Evolutionary conservation across 2,329 filamentous ascomycete genomes (phyloP), one percentile per base, ranked within the genome.

Genomic region (Talaromyces sp.): DNA sequence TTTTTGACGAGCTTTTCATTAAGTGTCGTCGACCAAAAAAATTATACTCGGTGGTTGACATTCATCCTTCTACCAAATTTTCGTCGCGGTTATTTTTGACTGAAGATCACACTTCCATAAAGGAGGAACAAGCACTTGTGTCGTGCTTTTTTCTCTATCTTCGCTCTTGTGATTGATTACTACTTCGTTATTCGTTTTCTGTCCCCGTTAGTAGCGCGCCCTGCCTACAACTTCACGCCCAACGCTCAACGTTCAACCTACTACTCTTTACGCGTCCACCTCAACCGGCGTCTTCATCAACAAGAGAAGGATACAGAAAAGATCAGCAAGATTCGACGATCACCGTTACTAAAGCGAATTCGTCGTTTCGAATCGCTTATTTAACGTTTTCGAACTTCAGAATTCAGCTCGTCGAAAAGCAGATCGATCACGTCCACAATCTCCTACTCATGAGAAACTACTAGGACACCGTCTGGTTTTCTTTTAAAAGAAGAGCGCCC

Each of bases 1-100:
- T 49, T 61, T 64, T 56, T 73, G 78, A 79, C 80, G 80, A 82
- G 79, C 80, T 82, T 82, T 82, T 82, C 77, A 81, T 79, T 82
- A 82, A 82, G 80, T 79, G 76, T 82, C 79, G 80, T 82, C 80
- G 74, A 61, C 33, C 52, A 35, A 56, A 56, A 56, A 56, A 37
- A 70, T 70, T 59, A 67, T 71, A 67, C 70, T 75, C 68, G 68
- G 66, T 67, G 61, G 37, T 61, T 56, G 27, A 47, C 13, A 39
- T 43, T 41, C 39, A 49, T 31, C 49, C 43, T 41, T 39, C 52
- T 27, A n/a, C 52, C 50, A 57, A 37, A 57, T 63, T 59, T 66
- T 66, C 64, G 61, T 63, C 61, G 64, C 59, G 62, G 58, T 67
- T 59, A 41, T 69, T 66, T 61, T 64, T 62, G 64, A 62, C 64